A percentile compares a stretch with the other conserved stretches of the same genome.
phyloP scores from a whole-genome alignment of 2,329 filamentous ascomycete species.

The Cercospora zeae-maydis region DNA sequence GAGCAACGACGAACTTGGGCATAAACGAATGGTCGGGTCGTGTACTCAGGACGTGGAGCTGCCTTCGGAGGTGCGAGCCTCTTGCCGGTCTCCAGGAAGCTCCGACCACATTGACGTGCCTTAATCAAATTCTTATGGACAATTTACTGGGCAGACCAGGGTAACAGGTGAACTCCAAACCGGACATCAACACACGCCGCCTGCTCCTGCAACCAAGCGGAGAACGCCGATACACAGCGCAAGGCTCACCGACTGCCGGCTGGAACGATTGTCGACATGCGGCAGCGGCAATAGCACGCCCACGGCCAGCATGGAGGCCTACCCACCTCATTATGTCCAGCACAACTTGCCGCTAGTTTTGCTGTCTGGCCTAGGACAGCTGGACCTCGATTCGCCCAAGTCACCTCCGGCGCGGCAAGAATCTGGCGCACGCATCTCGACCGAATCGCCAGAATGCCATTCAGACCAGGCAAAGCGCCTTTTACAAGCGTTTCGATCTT shows the following conservation, averaged over 20 bases:
- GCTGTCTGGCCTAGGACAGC: slow-evolving; percentile 67
- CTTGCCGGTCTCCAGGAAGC: neutral
- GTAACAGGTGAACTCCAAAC: neutral
- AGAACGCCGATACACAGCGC: neutral
- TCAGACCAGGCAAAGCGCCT: slow-evolving; percentile 52
- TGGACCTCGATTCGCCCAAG: slow-evolving; percentile 29
- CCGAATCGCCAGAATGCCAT: slow-evolving; percentile 27
- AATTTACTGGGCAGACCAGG: neutral
- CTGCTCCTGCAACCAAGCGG: neutral
- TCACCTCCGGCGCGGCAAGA: slow-evolving; percentile 22
- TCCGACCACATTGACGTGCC: neutral
- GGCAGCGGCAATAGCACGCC: neutral
- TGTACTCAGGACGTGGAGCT: neutral
- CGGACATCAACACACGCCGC: neutral
- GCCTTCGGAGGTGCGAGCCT: neutral
- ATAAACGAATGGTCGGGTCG: slow-evolving; percentile 15
- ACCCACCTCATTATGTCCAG: slow-evolving; percentile 72
- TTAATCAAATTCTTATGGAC: neutral
- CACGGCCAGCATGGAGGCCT: slow-evolving; percentile 64
- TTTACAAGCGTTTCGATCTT: slow-evolving; percentile 53
- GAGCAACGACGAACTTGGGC: slow-evolving; percentile 35
- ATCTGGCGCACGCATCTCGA: slow-evolving; percentile 29
- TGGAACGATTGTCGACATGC: neutral
- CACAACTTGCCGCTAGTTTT: slow-evolving; percentile 84
- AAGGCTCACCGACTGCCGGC: no score